Percentiles rank a stretch among this genome's conserved stretches.
phyloP scores from a whole-genome alignment of 2,329 filamentous ascomycete species.

The Ascosphaera apis region DNA sequence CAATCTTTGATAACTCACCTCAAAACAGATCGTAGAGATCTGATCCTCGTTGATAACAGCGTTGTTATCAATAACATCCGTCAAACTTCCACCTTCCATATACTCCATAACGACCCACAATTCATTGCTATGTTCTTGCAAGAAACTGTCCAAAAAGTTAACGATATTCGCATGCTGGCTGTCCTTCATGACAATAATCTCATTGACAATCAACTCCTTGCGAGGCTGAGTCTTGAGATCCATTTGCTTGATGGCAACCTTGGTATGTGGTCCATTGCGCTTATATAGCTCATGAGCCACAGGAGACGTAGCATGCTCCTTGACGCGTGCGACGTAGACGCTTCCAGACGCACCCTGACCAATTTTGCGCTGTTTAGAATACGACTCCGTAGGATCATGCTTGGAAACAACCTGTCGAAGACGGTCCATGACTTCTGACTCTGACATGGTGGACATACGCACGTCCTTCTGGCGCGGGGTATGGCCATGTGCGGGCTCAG shows the following conservation, averaged over 20 bases:
- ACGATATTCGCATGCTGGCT: constrained; percentile 96
- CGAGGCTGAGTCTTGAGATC: constrained; percentile 89
- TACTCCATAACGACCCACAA: constrained; percentile 99
- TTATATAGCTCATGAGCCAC: constrained; percentile 58
- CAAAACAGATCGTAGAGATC: constrained; percentile 87
- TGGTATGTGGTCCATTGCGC: constrained; percentile 55
- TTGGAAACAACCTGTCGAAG: constrained; percentile 87
- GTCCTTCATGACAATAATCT: constrained; percentile 99
- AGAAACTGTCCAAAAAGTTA: constrained; percentile 91
- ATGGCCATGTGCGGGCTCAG: constrained; percentile 35
- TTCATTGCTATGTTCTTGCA: constrained; percentile 82
- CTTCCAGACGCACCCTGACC: constrained; percentile 94
- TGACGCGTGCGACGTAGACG: constrained; percentile 91
- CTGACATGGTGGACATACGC: constrained; percentile 96
- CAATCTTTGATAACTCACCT: constrained; percentile 41
- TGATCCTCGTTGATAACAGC: constrained; percentile 83
- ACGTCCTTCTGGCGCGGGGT: constrained; percentile 70
- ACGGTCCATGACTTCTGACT: constrained; percentile 90
- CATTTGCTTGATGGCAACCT: constrained; percentile 99
- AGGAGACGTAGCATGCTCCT: constrained; percentile 61
- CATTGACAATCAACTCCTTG: constrained; percentile 96
- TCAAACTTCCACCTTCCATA: constrained; percentile 95
- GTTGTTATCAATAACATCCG: constrained; percentile 98
- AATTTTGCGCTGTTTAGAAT: constrained; percentile 99
- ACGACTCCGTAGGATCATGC: constrained; percentile 80